These are phyloP conservation scores for Xylaria hypoxylon DNA, from an alignment of 2,329 filamentous ascomycete species.

Conservation along the genomic window DNA sequence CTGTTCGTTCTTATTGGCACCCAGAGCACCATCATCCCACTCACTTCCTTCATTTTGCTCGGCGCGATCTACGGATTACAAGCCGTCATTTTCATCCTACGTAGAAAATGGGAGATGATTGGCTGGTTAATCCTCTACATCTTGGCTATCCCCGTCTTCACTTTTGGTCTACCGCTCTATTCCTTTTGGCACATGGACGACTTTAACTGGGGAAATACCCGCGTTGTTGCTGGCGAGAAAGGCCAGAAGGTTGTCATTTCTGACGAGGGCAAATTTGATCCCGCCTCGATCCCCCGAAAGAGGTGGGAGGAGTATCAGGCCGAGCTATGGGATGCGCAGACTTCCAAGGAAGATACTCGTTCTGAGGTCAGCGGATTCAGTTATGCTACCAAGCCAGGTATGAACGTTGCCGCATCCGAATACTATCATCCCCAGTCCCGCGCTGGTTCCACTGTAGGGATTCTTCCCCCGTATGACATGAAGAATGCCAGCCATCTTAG, in stretches of 20 bases:
- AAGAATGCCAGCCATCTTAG: constrained; percentile 61
- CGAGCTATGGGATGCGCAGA: constrained; percentile 96
- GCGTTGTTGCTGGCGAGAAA: constrained; percentile 93
- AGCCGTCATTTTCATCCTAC: constrained; percentile 94
- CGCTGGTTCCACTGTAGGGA: constrained; percentile 66
- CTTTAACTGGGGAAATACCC: constrained; percentile 99
- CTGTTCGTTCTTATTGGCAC: constrained; percentile 79
- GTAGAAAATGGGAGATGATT: constrained; percentile 99
- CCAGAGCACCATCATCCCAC: constrained; percentile 74
- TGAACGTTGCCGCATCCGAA: constrained; percentile 69
- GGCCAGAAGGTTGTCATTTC: constrained; percentile 93
- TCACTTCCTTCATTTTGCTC: constrained; percentile 89
- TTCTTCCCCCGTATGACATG: constrained; percentile 58
- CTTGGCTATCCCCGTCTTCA: constrained; percentile 89
- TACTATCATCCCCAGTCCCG: constrained; percentile 70
- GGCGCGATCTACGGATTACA: constrained; percentile 98
- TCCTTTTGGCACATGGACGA: constrained; percentile 99
- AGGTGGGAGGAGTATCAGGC: constrained; percentile 99
- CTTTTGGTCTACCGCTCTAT: constrained; percentile 89
- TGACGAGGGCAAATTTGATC: constrained; percentile 98
- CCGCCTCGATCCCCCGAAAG: constrained; percentile 91
- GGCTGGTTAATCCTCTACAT: constrained; percentile 99
- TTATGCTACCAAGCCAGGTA: constrained; percentile 86
- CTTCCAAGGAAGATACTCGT: constrained; percentile 79
- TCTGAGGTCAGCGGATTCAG: constrained; percentile 94